phyloP scores from a whole-genome alignment of 306 rosid species.

The Lathyrus tuberosus region DNA sequence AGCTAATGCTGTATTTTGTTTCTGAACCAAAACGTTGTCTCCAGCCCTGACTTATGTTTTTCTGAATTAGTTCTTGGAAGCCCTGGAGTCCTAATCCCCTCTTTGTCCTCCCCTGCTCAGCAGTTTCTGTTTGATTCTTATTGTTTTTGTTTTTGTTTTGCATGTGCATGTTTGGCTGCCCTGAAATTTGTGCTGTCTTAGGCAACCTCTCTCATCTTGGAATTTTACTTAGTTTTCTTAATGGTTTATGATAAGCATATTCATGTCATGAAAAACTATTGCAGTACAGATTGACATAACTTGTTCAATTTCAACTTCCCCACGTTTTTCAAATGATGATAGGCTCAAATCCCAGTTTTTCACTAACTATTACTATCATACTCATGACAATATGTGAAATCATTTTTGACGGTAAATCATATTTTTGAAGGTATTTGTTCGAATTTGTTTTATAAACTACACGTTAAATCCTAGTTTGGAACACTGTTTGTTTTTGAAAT shows the following conservation, averaged over 20 bases:
- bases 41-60: background rate
- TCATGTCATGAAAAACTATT: background rate
- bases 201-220: background rate
- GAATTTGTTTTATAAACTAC: background rate
- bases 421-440: too few species aligned
- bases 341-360: background rate
- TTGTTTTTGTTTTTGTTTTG: too few species aligned
- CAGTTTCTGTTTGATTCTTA: background rate
- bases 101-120: background rate
- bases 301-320: background rate
- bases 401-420: too few species aligned
- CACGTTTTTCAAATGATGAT: background rate
- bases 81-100: background rate
- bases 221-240: background rate
- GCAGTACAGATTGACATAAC: background rate
- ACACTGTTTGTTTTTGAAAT: background rate
- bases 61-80: background rate
- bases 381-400: too few species aligned
- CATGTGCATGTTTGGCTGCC: background rate
- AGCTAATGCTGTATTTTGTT: background rate
- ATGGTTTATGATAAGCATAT: background rate
- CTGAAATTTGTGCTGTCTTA: background rate
- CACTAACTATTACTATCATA: background rate
- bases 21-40: background rate
- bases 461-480: background rate